A percentile compares a stretch with the other conserved stretches of the same genome.
These are phyloP conservation scores for Sarcodon aspratus DNA, from an alignment of 768 basidiomycete genomes.

Conservation along the genomic window DNA sequence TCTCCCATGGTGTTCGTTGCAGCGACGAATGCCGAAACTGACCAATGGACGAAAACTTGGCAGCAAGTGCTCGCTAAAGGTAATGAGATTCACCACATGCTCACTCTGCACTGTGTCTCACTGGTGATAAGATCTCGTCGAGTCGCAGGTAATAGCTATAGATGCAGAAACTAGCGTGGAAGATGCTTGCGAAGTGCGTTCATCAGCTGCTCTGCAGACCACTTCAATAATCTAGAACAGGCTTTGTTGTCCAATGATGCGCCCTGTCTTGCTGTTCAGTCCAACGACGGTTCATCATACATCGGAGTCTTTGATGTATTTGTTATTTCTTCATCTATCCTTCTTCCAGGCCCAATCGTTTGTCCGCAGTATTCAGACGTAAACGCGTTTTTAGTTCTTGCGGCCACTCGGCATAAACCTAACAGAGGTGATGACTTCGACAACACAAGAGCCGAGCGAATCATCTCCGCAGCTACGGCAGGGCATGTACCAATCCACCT, in stretches of 20 bases:
- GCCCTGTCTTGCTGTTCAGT: slow-evolving; percentile 53
- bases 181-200: slow-evolving; percentile 67
- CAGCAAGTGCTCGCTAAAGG: slow-evolving; percentile 43
- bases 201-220: background rate
- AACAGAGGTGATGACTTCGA: slow-evolving; percentile 49
- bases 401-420: slow-evolving; percentile 67
- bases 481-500: slow-evolving; percentile 66
- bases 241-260: slow-evolving; percentile 50
- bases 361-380: slow-evolving; percentile 63
- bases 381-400: slow-evolving; percentile 78
- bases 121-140: slow-evolving; percentile 46
- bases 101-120: background rate
- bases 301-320: slow-evolving; percentile 71
- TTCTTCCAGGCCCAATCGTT: background rate
- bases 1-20: slow-evolving; percentile 14
- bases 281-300: slow-evolving; percentile 15
- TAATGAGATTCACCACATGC: slow-evolving; percentile 14
- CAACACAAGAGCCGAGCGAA: slow-evolving; percentile 44
- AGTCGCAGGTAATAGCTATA: slow-evolving; percentile 52
- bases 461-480: slow-evolving; percentile 62
- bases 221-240: slow-evolving; percentile 20
- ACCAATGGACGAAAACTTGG: slow-evolving; percentile 53
- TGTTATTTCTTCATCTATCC: background rate
- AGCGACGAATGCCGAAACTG: slow-evolving; percentile 25
- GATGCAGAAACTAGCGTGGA: slow-evolving; percentile 69